Conservation (phyloP, 2,329 filamentous ascomycete species). For the Karstenula rhodostoma region DNA sequence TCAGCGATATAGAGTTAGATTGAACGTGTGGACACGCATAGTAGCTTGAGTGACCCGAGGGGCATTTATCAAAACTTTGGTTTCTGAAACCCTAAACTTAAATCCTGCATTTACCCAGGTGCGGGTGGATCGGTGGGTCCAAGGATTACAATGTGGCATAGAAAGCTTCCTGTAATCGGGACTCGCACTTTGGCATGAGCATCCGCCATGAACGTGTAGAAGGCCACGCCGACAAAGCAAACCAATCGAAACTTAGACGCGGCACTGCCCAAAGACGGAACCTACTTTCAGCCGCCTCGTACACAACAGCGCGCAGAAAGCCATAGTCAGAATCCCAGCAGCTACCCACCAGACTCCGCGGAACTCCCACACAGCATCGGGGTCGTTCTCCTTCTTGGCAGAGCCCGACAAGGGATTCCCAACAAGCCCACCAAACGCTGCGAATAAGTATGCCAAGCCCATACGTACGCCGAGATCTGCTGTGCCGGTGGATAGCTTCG, state of each 20-base stretch:
- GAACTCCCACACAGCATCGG: slow-evolving; percentile 37
- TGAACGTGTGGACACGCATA: too few relatives aligned
- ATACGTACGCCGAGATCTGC: slow-evolving; percentile 56
- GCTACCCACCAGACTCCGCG: slow-evolving; percentile 44
- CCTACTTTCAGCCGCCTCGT: slow-evolving; percentile 29
- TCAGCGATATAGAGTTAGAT: too few relatives aligned
- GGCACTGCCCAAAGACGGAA: background rate
- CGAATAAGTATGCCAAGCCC: slow-evolving; percentile 61
- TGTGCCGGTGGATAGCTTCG: slow-evolving; percentile 46
- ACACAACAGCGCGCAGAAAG: slow-evolving; percentile 22
- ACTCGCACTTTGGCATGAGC: too few relatives aligned
- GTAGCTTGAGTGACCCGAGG: too few relatives aligned
- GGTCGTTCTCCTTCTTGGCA: slow-evolving; percentile 52
- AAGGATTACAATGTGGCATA: too few relatives aligned
- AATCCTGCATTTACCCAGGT: too few relatives aligned
- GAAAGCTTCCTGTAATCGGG: too few relatives aligned
- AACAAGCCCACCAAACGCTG: slow-evolving; percentile 58
- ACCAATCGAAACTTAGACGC: background rate
- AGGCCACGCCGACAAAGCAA: too few relatives aligned
- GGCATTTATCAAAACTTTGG: too few relatives aligned
- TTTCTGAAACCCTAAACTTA: too few relatives aligned
- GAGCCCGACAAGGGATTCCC: slow-evolving; percentile 63
- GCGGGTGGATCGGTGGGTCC: too few relatives aligned
- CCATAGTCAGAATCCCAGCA: slow-evolving; percentile 39
- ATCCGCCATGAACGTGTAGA: too few relatives aligned